Evolutionary conservation across 768 basidiomycete genomes (phyloP).

Genomic region (Collybia sp.): DNA sequence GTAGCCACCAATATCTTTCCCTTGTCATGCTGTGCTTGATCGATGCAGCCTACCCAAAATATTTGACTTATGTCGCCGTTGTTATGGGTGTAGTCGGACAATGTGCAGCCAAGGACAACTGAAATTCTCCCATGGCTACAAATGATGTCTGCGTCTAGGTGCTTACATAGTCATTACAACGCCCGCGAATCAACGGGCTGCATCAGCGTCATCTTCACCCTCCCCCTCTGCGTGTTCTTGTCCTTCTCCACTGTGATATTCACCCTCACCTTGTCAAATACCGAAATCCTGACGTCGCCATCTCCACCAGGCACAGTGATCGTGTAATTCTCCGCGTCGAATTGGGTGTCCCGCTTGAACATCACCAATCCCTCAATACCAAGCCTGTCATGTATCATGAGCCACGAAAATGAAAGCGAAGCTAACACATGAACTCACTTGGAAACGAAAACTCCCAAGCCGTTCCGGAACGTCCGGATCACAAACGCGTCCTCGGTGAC

Average conservation of each 20-base stretch:
- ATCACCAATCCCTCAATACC: slow-evolving; percentile 93
- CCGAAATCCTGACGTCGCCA: slow-evolving; percentile 60
- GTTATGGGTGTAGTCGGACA: too few species aligned
- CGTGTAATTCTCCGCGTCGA: slow-evolving; percentile 88
- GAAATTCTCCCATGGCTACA: not conserved
- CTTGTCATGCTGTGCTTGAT: too few species aligned
- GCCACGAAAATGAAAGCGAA: not conserved
- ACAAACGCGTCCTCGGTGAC: slow-evolving; percentile 87
- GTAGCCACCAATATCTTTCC: too few species aligned
- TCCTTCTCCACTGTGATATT: slow-evolving; percentile 92
- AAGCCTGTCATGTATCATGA: slow-evolving; percentile 44
- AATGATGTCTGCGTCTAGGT: not conserved
- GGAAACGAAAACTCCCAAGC: slow-evolving; percentile 92
- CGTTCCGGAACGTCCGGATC: slow-evolving; percentile 91
- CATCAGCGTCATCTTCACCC: slow-evolving; percentile 79
- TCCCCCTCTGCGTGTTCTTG: slow-evolving; percentile 85
- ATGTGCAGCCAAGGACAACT: too few species aligned
- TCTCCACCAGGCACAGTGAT: slow-evolving; percentile 57
- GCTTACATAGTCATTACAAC: slow-evolving; percentile 31
- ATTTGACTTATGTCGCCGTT: too few species aligned
- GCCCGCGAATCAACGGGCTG: slow-evolving; percentile 55
- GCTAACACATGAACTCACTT: slow-evolving; percentile 52
- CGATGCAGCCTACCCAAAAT: too few species aligned
- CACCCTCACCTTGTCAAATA: slow-evolving; percentile 94
- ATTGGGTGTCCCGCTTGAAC: slow-evolving; percentile 86